Conservation (phyloP, 768 basidiomycete genomes). For the Kockovaella imperatae region DNA sequence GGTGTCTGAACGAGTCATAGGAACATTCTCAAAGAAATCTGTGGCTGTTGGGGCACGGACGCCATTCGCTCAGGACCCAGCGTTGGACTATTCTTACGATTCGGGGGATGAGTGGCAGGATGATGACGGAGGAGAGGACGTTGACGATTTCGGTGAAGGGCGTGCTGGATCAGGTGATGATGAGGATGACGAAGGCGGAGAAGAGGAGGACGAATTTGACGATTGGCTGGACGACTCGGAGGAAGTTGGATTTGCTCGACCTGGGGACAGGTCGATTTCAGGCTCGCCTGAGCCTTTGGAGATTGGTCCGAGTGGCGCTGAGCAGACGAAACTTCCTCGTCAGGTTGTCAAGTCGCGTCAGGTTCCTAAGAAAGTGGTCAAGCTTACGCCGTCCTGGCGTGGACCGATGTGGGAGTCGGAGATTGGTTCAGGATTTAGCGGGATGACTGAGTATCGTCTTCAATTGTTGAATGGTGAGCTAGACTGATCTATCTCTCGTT, state of each 20-base stretch:
- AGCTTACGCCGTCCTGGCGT: slow-evolving; percentile 68
- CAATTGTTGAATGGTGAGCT: slow-evolving; percentile 73
- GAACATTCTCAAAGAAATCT: slow-evolving; percentile 82
- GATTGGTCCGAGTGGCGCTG: background rate
- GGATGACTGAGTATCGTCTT: slow-evolving; percentile 66
- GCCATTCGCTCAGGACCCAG: slow-evolving; percentile 71
- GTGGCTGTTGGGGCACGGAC: slow-evolving; percentile 68
- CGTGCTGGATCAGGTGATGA: slow-evolving; percentile 47
- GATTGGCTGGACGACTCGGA: slow-evolving; percentile 73
- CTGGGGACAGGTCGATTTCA: no score
- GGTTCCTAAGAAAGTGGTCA: slow-evolving; percentile 59
- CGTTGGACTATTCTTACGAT: slow-evolving; percentile 84
- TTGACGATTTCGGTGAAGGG: slow-evolving; percentile 55
- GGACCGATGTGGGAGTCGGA: slow-evolving; percentile 73
- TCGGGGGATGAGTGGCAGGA: slow-evolving; percentile 96
- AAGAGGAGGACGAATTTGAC: slow-evolving; percentile 63
- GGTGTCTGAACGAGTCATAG: slow-evolving; percentile 19
- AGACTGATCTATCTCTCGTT: slow-evolving; percentile 1
- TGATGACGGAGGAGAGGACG: slow-evolving; percentile 59
- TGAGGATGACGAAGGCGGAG: slow-evolving; percentile 52
- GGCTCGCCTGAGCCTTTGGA: no score
- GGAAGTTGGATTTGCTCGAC: slow-evolving; percentile 49
- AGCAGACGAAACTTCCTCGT: slow-evolving; percentile 16
- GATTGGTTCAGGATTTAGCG: slow-evolving; percentile 61
- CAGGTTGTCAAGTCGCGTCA: slow-evolving; percentile 30